These are phyloP conservation scores for Kluyveromyces lactis DNA, from an alignment of 805 yeast species.

Conservation along the genomic window DNA sequence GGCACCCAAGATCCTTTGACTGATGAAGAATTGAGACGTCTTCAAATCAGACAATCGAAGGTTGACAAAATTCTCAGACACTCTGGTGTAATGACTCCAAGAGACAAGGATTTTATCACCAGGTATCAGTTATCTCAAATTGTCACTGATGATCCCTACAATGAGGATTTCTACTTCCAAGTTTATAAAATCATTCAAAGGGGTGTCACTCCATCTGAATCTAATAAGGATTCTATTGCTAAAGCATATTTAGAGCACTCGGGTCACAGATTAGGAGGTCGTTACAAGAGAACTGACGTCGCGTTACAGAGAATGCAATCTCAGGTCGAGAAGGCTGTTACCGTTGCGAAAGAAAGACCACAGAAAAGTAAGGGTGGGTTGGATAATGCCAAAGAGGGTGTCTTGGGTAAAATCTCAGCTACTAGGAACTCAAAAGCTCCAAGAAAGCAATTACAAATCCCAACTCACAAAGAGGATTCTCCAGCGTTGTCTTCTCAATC, in stretches of 20 bases:
- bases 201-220: slow-evolving; percentile 32
- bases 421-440: slow-evolving; percentile 80
- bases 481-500: slow-evolving; percentile 13
- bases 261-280: slow-evolving; percentile 84
- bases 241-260: slow-evolving; percentile 86
- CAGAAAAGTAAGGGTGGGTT: slow-evolving; percentile 42
- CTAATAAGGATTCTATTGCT: slow-evolving; percentile 72
- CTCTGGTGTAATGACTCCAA: slow-evolving; percentile 93
- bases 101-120: slow-evolving; percentile 92
- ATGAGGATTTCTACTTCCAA: slow-evolving; percentile 94
- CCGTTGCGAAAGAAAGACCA: slow-evolving; percentile 85
- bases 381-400: slow-evolving; percentile 58
- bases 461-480: slow-evolving; percentile 27
- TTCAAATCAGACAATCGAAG: slow-evolving; percentile 62
- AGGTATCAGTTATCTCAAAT: slow-evolving; percentile 91
- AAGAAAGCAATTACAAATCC: slow-evolving; percentile 70
- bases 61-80: slow-evolving; percentile 68
- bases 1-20: slow-evolving; percentile 35
- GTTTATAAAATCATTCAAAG: slow-evolving; percentile 72
- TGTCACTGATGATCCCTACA: slow-evolving; percentile 94
- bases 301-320: slow-evolving; percentile 97
- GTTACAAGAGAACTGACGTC: slow-evolving; percentile 74
- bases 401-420: slow-evolving; percentile 79
- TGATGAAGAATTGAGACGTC: slow-evolving; percentile 65
- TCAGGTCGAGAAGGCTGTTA: slow-evolving; percentile 93